Evolutionary conservation across 2,329 filamentous ascomycete genomes (phyloP).

Genomic region (Penicillium hesseltinei): DNA sequence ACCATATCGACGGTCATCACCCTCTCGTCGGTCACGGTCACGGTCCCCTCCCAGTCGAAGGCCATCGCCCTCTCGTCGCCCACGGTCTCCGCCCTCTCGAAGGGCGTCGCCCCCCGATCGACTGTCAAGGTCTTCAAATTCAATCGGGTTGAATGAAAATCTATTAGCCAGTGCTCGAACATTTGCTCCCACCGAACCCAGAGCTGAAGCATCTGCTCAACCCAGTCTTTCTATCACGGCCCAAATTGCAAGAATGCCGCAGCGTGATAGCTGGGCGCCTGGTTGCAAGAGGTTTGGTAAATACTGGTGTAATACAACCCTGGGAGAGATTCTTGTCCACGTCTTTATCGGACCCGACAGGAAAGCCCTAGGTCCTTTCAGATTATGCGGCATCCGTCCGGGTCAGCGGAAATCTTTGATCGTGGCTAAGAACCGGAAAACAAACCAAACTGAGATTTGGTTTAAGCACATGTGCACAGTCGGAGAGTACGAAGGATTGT

Average conservation of each 20-base stretch:
- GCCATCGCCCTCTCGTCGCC: not conserved
- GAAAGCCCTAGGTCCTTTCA: not conserved
- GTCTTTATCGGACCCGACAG: not conserved
- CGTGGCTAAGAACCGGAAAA: not conserved
- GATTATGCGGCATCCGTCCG: not conserved
- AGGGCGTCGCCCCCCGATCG: not conserved
- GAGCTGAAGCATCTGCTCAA: not conserved
- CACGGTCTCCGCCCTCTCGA: not conserved
- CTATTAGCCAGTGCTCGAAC: no score
- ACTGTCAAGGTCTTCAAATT: not conserved
- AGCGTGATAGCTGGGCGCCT: not conserved
- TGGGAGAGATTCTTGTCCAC: not conserved
- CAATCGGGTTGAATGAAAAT: not conserved
- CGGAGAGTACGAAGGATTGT: not conserved
- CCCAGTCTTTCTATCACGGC: not conserved
- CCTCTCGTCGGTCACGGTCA: not conserved
- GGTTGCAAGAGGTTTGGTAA: not conserved
- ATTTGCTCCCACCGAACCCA: not conserved
- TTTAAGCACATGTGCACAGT: conserved; percentile 4
- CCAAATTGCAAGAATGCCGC: not conserved
- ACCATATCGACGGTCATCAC: not conserved
- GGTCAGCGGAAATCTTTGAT: not conserved
- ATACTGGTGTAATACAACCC: not conserved
- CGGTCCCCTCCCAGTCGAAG: not conserved
- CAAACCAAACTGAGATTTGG: not conserved